Percentiles rank a stretch among this genome's conserved stretches.
phyloP scores from a whole-genome alignment of 148 eudicot species.

The Vaccinium macrocarpon region DNA sequence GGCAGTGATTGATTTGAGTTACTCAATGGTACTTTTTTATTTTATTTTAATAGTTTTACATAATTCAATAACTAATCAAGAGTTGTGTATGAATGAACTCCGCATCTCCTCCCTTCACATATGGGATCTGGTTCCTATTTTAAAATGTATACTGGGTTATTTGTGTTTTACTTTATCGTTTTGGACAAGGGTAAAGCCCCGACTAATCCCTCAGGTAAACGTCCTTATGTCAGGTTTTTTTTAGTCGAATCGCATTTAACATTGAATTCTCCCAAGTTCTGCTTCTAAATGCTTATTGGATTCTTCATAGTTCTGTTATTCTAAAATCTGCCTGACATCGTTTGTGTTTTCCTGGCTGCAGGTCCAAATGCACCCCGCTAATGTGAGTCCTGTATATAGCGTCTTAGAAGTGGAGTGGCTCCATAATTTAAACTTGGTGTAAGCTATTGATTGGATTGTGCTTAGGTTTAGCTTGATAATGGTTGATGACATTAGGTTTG shows the following conservation, averaged over 20 bases:
- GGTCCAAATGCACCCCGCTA: slow-evolving; percentile 6
- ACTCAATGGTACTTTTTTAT: slow-evolving; percentile 1
- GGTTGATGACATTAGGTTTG: slow-evolving; percentile 9
- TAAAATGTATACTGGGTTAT: neutral
- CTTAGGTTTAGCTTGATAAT: neutral
- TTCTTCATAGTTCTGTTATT: neutral
- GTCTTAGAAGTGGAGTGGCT: slow-evolving; percentile 9
- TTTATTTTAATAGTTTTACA: neutral
- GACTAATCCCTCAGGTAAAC: neutral
- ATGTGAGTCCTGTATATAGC: slow-evolving; percentile 20
- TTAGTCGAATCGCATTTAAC: neutral
- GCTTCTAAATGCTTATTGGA: neutral
- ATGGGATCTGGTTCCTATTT: neutral
- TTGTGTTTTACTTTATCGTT: neutral
- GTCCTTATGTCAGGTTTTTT: neutral
- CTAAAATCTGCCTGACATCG: neutral
- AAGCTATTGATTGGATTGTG: slow-evolving; percentile 11
- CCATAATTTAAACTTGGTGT: slow-evolving; percentile 1
- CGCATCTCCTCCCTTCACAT: neutral
- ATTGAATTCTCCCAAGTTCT: neutral
- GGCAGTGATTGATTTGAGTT: slow-evolving; percentile 33
- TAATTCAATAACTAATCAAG: neutral
- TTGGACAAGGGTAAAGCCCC: neutral
- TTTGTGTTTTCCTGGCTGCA: slow-evolving; percentile 17
- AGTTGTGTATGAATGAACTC: neutral